Conservation (phyloP, 148 eudicot genomes). For the Beta vulgaris region DNA sequence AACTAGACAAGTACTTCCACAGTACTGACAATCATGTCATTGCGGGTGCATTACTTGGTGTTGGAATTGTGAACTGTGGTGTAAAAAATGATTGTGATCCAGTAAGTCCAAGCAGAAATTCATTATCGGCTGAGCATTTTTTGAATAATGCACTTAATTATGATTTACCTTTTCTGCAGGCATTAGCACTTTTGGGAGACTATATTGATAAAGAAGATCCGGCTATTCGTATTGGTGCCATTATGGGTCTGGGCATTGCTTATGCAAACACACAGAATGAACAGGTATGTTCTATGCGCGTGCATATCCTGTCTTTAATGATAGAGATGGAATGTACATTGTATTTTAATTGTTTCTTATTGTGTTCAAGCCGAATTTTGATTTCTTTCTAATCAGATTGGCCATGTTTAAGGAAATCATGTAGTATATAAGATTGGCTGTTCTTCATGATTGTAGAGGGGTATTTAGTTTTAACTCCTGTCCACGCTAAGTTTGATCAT, state of each 20-base stretch:
- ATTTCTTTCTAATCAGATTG: neutral
- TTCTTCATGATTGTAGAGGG: neutral
- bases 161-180: constrained; percentile 38
- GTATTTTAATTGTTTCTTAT: neutral
- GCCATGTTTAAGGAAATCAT: neutral
- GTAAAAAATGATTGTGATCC: constrained; percentile 87
- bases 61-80: constrained; percentile 87
- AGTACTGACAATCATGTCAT: constrained; percentile 76
- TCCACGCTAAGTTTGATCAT: neutral
- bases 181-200: constrained; percentile 82
- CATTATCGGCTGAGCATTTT: neutral
- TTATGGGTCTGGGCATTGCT: constrained; percentile 93
- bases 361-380: neutral
- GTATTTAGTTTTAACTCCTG: neutral
- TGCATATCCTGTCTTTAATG: neutral
- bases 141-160: neutral
- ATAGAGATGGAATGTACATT: too few relatives aligned
- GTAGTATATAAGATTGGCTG: neutral
- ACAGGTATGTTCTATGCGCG: constrained; percentile 41
- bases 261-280: constrained; percentile 91
- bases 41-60: constrained; percentile 90
- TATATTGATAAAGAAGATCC: constrained; percentile 75
- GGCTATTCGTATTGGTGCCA: constrained; percentile 83
- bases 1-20: constrained; percentile 94
- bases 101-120: constrained; percentile 43